Evolutionary conservation across 257 asterid species (phyloP).

Genomic region (Fraxinus cuspidata): DNA sequence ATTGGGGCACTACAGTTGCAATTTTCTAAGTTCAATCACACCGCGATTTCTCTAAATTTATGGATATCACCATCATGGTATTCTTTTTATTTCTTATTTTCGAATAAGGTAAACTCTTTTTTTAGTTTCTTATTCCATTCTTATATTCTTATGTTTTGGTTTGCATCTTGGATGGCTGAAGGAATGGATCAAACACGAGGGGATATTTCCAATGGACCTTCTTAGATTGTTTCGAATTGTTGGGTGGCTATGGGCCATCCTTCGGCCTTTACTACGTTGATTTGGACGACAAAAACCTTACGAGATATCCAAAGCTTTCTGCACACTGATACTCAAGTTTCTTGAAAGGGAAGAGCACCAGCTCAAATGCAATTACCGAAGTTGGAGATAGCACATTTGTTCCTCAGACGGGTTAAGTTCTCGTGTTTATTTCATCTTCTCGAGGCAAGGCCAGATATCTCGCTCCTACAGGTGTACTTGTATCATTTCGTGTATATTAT

Average conservation of each 20-base stretch:
- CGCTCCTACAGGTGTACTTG: not conserved
- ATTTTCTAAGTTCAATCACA: not conserved
- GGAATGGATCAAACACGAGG: conserved; percentile 55
- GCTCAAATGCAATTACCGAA: not conserved
- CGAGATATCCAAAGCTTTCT: conserved; percentile 48
- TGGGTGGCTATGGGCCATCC: conserved; percentile 35
- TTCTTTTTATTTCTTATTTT: not conserved
- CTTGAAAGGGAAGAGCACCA: conserved; percentile 36
- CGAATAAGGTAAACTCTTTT: not conserved
- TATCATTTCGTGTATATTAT: not conserved
- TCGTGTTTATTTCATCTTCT: not conserved
- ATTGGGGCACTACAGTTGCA: not conserved
- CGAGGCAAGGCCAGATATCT: not conserved
- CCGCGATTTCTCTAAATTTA: not conserved
- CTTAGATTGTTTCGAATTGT: conserved; percentile 58
- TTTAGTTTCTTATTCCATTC: not conserved
- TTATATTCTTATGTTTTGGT: not conserved
- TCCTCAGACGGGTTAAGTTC: not conserved
- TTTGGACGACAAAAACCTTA: conserved; percentile 48
- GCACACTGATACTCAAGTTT: conserved; percentile 53
- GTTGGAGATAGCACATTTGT: not conserved
- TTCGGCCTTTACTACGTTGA: conserved; percentile 60
- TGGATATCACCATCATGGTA: not conserved
- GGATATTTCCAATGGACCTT: conserved; percentile 68
- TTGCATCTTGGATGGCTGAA: conserved; percentile 13